Percentiles rank a stretch among this genome's conserved stretches.
phyloP scores from a whole-genome alignment of 2,329 filamentous ascomycete genomes.

The Colletotrichum viniferum region DNA sequence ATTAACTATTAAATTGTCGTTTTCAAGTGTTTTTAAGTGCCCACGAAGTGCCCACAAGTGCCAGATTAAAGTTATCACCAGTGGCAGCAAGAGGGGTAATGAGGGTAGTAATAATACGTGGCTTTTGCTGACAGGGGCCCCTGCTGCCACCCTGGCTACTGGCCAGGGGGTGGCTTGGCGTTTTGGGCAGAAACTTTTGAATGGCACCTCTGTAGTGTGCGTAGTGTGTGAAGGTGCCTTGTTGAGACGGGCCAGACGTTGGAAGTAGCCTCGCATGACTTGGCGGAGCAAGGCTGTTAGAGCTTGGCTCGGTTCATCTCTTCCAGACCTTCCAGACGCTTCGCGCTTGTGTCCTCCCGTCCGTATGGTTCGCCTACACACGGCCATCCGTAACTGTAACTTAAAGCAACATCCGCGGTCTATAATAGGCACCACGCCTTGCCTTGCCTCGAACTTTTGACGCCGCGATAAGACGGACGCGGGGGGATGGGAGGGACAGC shows the following conservation, averaged over 20 bases:
- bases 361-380: not conserved
- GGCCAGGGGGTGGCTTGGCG: too few species aligned
- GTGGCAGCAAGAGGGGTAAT: too few species aligned
- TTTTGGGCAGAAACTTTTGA: too few species aligned
- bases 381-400: not conserved
- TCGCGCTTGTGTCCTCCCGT: not conserved
- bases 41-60: too few species aligned
- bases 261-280: not conserved
- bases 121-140: too few species aligned
- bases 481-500: not conserved
- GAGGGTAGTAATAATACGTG: too few species aligned
- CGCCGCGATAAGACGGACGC: not conserved
- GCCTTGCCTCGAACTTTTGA: not conserved
- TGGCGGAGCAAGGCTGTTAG: not conserved
- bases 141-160: too few species aligned
- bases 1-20: too few species aligned
- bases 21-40: too few species aligned
- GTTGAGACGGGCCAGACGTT: not conserved
- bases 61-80: too few species aligned
- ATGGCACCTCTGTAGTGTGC: too few species aligned
- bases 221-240: not conserved
- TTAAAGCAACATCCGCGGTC: not conserved
- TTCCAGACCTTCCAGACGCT: not conserved
- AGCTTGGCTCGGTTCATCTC: not conserved
- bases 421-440: not conserved